phyloP scores from a whole-genome alignment of 1,139 yeast genomes.

The Yamadazyma mexicana region DNA sequence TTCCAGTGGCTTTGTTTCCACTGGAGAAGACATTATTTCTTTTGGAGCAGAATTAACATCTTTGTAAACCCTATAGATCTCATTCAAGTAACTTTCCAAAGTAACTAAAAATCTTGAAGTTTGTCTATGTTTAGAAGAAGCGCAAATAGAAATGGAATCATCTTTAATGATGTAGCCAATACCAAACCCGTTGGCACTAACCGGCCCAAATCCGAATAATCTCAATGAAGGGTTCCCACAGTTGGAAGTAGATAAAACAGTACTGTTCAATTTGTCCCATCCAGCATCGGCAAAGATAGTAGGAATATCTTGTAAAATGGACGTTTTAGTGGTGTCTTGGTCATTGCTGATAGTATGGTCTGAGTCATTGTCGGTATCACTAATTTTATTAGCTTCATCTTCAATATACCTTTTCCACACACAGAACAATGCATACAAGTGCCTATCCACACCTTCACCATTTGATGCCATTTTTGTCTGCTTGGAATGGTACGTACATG shows the following conservation, averaged over 20 bases:
- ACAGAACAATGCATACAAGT: slow-evolving; percentile 81
- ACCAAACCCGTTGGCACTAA: slow-evolving; percentile 87
- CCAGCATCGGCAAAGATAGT: slow-evolving; percentile 73
- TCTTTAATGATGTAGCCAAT: slow-evolving; percentile 87
- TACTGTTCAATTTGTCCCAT: slow-evolving; percentile 58
- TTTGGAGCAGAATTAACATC: slow-evolving; percentile 30
- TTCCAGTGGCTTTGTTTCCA: slow-evolving; percentile 11
- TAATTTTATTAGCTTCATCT: slow-evolving; percentile 16
- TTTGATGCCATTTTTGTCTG: slow-evolving; percentile 68
- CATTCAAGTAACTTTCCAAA: slow-evolving; percentile 64
- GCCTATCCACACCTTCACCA: slow-evolving; percentile 90
- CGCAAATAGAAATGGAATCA: slow-evolving; percentile 82
- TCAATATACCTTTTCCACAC: slow-evolving; percentile 78
- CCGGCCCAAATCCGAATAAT: slow-evolving; percentile 92
- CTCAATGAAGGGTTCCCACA: slow-evolving; percentile 85
- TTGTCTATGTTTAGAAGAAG: slow-evolving; percentile 88
- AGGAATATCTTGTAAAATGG: slow-evolving; percentile 28
- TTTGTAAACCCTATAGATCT: slow-evolving; percentile 56
- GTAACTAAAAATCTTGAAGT: slow-evolving; percentile 80
- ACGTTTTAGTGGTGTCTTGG: slow-evolving; percentile 8
- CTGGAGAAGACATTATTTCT: slow-evolving; percentile 17
- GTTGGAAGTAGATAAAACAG: slow-evolving; percentile 44
- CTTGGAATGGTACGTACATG: slow-evolving; percentile 68
- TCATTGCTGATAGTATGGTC: slow-evolving; percentile 26
- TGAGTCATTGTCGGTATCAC: slow-evolving; percentile 18